Conservation (phyloP, 805 yeast species). For the Alloascoidea africana region DNA sequence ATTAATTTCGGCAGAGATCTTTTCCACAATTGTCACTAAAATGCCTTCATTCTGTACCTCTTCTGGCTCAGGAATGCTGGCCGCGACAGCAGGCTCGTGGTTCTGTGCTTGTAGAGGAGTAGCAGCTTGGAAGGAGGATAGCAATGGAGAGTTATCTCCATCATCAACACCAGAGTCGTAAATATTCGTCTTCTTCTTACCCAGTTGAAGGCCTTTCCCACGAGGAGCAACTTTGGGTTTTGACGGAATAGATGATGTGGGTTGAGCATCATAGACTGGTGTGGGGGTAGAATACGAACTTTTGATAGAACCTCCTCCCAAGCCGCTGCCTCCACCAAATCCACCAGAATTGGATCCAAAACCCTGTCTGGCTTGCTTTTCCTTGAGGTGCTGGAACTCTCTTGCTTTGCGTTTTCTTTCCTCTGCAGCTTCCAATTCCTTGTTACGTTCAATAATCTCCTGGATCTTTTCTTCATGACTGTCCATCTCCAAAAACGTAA, state of each 20-base stretch:
- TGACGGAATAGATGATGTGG: constrained; percentile 1
- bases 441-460: constrained; percentile 92
- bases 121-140: constrained; percentile 9
- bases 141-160: constrained; percentile 16
- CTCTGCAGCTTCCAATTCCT: constrained; percentile 93
- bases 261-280: constrained; percentile 4
- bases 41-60: constrained; percentile 53
- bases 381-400: constrained; percentile 53
- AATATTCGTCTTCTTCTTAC: constrained; percentile 30
- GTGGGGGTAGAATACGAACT: neutral
- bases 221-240: constrained; percentile 22
- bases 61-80: constrained; percentile 8
- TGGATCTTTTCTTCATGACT: constrained; percentile 97
- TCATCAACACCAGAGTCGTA: constrained; percentile 15
- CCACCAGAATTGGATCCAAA: constrained; percentile 6
- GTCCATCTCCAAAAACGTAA: constrained; percentile 90
- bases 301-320: neutral
- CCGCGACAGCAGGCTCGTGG: constrained; percentile 13
- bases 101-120: constrained; percentile 7
- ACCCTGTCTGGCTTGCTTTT: constrained; percentile 18
- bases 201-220: constrained; percentile 70
- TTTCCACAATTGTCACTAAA: constrained; percentile 62
- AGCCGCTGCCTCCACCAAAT: constrained; percentile 5
- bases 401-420: constrained; percentile 93
- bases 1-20: constrained; percentile 57